A percentile compares a stretch with the other conserved stretches of the same genome.
These are phyloP conservation scores for Herpetomonas samuelpessoai DNA, from an alignment of 208 protist species.

Conservation along the genomic window DNA sequence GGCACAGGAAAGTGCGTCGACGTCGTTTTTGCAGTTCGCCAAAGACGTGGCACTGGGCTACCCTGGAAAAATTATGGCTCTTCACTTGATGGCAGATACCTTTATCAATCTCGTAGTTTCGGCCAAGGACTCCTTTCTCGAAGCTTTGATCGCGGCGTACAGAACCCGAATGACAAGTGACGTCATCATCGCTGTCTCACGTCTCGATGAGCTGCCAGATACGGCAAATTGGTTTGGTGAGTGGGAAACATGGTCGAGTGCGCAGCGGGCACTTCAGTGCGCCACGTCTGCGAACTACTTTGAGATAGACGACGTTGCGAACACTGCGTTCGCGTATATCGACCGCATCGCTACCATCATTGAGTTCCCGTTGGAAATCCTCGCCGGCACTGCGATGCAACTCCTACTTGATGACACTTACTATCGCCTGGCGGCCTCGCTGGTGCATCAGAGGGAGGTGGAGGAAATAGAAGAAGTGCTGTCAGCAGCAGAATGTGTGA, in stretches of 20 bases:
- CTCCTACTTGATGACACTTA: too few relatives aligned
- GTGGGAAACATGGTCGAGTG: neutral
- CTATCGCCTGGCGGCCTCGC: too few relatives aligned
- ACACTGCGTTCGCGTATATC: too few relatives aligned
- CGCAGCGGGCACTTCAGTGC: neutral
- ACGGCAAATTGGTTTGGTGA: too few relatives aligned
- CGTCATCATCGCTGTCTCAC: neutral
- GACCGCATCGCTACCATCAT: neutral
- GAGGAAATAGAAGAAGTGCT: too few relatives aligned
- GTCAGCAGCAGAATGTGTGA: too few relatives aligned
- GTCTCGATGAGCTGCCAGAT: neutral
- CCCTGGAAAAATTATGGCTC: neutral
- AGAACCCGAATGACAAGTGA: neutral
- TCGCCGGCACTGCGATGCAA: too few relatives aligned
- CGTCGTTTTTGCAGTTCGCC: neutral
- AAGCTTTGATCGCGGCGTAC: neutral
- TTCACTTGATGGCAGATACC: neutral
- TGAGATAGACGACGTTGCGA: neutral
- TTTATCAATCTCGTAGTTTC: neutral
- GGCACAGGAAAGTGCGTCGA: neutral
- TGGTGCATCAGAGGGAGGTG: too few relatives aligned
- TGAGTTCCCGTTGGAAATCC: neutral
- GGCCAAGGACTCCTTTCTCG: neutral
- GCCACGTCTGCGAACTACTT: neutral
- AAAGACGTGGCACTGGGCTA: neutral